Base-by-base conservation (phyloP, 2,329 filamentous ascomycete genomes). In the Fusarium fujikuroi region DNA sequence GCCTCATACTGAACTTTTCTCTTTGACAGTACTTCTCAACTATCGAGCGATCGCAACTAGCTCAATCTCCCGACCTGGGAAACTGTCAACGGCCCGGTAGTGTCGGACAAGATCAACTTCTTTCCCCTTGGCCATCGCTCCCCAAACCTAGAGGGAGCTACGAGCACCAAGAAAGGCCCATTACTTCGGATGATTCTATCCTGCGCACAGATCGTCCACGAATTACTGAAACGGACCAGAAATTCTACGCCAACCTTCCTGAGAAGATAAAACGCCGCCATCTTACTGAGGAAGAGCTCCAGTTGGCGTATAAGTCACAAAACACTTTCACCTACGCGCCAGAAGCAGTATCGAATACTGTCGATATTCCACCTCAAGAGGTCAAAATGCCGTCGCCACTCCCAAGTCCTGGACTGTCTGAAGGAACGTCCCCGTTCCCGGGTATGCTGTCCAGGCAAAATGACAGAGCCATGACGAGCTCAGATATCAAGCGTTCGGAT, bases 211-310 rank as follows among this genome's bases (percentile, higher is more conserved):
- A 73, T 28, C 62, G 78, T 32, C 81, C 80, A 50, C 79, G 77
- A 23, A 78, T 84, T 65, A 84, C 87, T 60, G 86, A 87, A 62
- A 85, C 87, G 36, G 90, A 93, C 75, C 88, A 88, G 61, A 86
- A 89, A 71, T 94, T 92, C 85, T 95, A 91, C 79, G 85, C 91
- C 60, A 89, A 87, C 28, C 85, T 95, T 46, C 92, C 93, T 25
- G 89, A 92, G 70, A 94, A 94, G 81, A 87, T 94, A 72, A 91
- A 90, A 78, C 89, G 90, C 73, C 90, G 89, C 73, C 89, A 92
- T 70, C 92, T 95, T 80, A 91, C 91, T 30, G 86, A 85, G 54
- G 92, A 95, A 80, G 93, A 96, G 82, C 92, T 92, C 47, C 81
- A 90, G 65, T 84, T 92, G 63, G 88, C 88, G 72, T 66, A 82